Evolutionary conservation across 2,329 filamentous ascomycete genomes (phyloP), one percentile per base, ranked within the genome.

Genomic region (Tolypocladium endophyticum): DNA sequence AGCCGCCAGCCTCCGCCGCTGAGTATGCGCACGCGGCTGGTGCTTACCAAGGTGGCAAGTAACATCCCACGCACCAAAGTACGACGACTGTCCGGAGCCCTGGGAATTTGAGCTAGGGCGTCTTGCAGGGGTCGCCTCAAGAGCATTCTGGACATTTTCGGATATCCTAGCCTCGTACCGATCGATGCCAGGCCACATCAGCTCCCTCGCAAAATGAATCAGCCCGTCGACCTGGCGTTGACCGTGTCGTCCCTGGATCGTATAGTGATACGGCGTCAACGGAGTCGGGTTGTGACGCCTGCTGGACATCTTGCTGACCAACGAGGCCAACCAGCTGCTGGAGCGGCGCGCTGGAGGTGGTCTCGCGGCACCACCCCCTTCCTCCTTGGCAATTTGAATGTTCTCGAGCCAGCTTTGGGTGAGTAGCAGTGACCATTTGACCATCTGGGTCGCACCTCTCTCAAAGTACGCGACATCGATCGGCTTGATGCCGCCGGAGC

Each of bases 341-440:
- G 61, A 62, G 25, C 64, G 67, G 38, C 64, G 61, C 58, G 64
- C 56, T 4, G 61, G 62, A 8, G 58, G 56, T 38, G 59, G 61
- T 18, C 55, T 62, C 30, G 56, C 55, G 4, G 63, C 36, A 9
- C 61, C 55, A 3, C 65, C 52, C 20, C 69, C 64, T 56, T 77
- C 73, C 33, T 75, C 71, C 63, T 77, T 81, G 57, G 79, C 76
- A 30, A 88, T 75, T 11, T 80, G 78, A 36, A 88, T 85, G 61
- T 88, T 88, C 62, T 87, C 83, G n/a, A 88, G 77, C 85, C 86
- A 88, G 52, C 79, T 78, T 33, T 84, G 77, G 20, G 86, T 86
- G 38, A 88, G 75, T 47, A 87, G 75, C 45, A 88, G 72, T 4
- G 86, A 87, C 86, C 86, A 88, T 66, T 82, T 85, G 25, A 88